Percentiles rank a stretch among this genome's conserved stretches.
Conservation (phyloP, 169 alveolate species). For the Babesia divergens region DNA sequence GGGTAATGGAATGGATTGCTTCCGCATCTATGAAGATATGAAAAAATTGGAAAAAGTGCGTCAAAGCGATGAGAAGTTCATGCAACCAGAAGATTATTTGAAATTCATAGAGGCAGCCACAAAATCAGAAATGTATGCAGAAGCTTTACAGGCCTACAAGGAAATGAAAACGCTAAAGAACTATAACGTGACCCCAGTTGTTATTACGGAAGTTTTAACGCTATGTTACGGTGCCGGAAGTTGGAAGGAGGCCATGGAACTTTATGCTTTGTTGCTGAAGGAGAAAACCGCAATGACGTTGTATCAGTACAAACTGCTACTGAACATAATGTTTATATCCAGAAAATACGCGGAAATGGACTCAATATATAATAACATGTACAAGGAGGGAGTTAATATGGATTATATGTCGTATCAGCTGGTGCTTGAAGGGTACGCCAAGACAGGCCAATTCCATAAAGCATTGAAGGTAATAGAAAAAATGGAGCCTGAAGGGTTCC, state of each 20-base stretch:
- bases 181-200: background rate
- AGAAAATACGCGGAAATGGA: slow-evolving; percentile 26
- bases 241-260: slow-evolving; percentile 23
- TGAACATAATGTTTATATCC: slow-evolving; percentile 21
- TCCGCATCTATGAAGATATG: slow-evolving; percentile 19
- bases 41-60: slow-evolving; percentile 28
- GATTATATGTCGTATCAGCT: slow-evolving; percentile 26
- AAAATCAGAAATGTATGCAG: slow-evolving; percentile 34
- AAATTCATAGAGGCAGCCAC: slow-evolving; percentile 44
- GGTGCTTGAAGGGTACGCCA: slow-evolving; percentile 32
- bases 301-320: slow-evolving; percentile 34
- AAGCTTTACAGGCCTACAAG: slow-evolving; percentile 30
- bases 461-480: slow-evolving; percentile 18
- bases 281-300: slow-evolving; percentile 1
- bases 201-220: background rate
- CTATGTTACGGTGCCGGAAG: slow-evolving; percentile 9
- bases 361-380: slow-evolving; percentile 17
- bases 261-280: slow-evolving; percentile 16
- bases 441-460: slow-evolving; percentile 41
- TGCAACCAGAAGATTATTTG: slow-evolving; percentile 20
- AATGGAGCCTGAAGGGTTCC: slow-evolving; percentile 19
- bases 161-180: slow-evolving; percentile 19
- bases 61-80: slow-evolving; percentile 10
- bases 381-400: background rate
- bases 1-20: slow-evolving; percentile 31